Evolutionary conservation across 148 eudicot species (phyloP), one percentile per base, ranked within the genome.

Genomic region (Rheum nobile): DNA sequence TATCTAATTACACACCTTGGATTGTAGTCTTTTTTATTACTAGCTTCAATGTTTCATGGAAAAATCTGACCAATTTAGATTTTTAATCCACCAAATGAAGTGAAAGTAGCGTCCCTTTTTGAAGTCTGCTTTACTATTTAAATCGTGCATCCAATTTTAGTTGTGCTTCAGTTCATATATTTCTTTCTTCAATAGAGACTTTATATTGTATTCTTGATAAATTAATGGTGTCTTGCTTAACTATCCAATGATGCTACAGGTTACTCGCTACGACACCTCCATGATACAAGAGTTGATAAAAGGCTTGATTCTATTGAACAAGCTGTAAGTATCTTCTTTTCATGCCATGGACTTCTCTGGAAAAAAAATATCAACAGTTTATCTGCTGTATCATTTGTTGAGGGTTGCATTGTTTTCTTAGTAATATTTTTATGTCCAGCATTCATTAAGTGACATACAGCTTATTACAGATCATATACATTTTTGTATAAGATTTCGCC

Each of bases 241-340:
- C 35, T 4, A 39, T 83, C 67, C 57, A 22, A 67, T 76, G 41
- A 41, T 80, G 39, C 17, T 85, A 86, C 88, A 93, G 98, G 98
- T 80, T 94, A 94, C 81, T 79, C 93, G 55, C 71, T 94, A 55
- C 97, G 97, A 37, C 97, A 90, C 71, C 72, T 84, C 80, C 98
- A 94, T 80, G 89, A 94, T 55, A 81, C 88, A 28, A 88, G 78
- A 82, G 96, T 94, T 74, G 91, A 84, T 42, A 80, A 74, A 77
- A 82, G 91, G 84, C 93, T 94, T 26, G 88, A 91, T 71, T 85
- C 97, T 37, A 91, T 94, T 76, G 98, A 91, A 82, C 82, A 86
- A 77, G 85, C 88, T 71, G 97, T 94, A 79, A 84, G 96, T 76
- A 46, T 74, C 31, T 31, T 29, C n/a, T 13, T 63, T 63, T 31